These are phyloP conservation scores for Letharia lupina DNA, from an alignment of 495 filamentous ascomycete species.

Conservation along the genomic window DNA sequence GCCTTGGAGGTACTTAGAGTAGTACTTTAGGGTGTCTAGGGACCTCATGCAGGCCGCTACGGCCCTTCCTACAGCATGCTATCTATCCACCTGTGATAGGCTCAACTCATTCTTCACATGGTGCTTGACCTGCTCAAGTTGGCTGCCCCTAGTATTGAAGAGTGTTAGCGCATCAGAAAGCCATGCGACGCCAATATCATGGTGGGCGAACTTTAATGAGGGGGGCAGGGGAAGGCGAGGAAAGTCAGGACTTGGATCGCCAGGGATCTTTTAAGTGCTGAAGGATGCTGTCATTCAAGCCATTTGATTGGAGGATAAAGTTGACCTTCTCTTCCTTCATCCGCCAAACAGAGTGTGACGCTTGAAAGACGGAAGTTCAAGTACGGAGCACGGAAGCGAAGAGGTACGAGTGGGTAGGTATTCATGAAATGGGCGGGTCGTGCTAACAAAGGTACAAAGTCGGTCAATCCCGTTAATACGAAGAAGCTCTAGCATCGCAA, in stretches of 20 bases:
- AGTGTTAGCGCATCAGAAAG: background rate
- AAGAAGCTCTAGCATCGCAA: background rate
- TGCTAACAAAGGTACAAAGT: too few species aligned
- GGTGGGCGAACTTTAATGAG: background rate
- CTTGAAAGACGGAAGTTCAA: background rate
- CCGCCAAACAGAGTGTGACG: constrained; percentile 4
- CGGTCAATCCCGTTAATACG: too few species aligned
- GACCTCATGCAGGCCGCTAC: background rate
- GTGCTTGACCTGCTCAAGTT: background rate
- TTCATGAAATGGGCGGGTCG: too few species aligned
- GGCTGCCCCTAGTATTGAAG: constrained; percentile 1
- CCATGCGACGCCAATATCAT: constrained; percentile 2
- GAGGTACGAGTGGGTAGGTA: too few species aligned
- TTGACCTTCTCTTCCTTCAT: background rate
- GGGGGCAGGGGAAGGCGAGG: constrained; percentile 1
- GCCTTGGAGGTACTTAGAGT: background rate
- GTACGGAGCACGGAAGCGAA: background rate
- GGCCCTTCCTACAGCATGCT: background rate
- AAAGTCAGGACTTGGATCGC: background rate
- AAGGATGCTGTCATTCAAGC: background rate
- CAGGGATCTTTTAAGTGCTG: background rate
- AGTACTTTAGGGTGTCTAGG: too few species aligned
- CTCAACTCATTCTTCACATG: background rate
- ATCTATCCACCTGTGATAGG: background rate
- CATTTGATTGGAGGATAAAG: background rate